Percentiles rank a stretch among this genome's conserved stretches.
These are phyloP conservation scores for Ceratobasidium sp. DNA, from an alignment of 1,284 basidiomycete genomes.

Conservation along the genomic window DNA sequence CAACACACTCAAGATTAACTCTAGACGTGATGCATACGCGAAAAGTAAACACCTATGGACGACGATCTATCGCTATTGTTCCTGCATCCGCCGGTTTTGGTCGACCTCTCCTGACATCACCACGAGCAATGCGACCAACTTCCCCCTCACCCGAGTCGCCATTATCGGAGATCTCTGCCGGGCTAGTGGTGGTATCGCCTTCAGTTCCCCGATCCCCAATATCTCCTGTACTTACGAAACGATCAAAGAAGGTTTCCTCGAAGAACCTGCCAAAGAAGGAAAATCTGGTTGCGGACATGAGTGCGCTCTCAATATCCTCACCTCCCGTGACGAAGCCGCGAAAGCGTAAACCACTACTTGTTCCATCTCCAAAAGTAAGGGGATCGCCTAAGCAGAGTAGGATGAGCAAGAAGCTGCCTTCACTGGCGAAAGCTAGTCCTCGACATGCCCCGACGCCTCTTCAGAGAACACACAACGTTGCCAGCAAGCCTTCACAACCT, in stretches of 20 bases:
- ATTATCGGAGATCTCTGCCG: constrained; percentile 18
- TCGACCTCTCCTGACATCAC: not conserved
- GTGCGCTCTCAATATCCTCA: constrained; percentile 12
- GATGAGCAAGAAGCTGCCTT: not conserved
- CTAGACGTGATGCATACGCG: constrained; percentile 15
- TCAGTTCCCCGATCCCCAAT: not conserved
- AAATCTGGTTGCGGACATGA: constrained; percentile 15
- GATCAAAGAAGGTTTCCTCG: not conserved
- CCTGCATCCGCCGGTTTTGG: not conserved
- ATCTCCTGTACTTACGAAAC: not conserved
- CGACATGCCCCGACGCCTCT: not conserved
- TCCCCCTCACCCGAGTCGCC: not conserved
- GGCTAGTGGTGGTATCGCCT: constrained; percentile 6
- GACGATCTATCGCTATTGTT: constrained; percentile 31
- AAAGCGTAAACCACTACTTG: constrained; percentile 19
- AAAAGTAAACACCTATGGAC: constrained; percentile 31
- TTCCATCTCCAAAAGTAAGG: constrained; percentile 22
- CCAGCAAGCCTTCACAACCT: not conserved
- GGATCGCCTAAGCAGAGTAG: constrained; percentile 29
- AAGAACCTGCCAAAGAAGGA: constrained; percentile 9
- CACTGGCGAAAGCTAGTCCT: not conserved
- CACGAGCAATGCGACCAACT: not conserved
- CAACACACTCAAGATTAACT: not conserved
- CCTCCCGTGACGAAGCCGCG: constrained; percentile 6
- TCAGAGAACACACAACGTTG: not conserved